Base-by-base conservation (phyloP, 495 filamentous ascomycete genomes). In the Haplographium delicatum region DNA sequence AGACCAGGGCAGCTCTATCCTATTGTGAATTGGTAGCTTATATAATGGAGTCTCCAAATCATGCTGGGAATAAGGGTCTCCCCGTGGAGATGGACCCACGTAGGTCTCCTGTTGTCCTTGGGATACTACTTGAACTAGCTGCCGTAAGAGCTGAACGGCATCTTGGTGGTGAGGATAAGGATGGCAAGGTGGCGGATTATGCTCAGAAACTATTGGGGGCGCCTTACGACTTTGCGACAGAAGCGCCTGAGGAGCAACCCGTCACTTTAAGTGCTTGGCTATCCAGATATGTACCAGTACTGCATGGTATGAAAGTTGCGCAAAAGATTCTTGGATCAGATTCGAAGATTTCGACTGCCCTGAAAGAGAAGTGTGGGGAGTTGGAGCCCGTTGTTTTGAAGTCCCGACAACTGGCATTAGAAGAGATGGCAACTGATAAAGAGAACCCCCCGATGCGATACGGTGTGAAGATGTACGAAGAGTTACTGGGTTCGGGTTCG, bases 1-100 rank as follows among this genome's bases (percentile, higher is more conserved):
- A 42, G 20, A 54, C 50, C 0, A 48, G 43, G 25, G 46, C 54
- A 35, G 55, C 58, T 24, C 24, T 63, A 15, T 24, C 35, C 15
- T 68, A 61, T 69, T 61, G 73, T 0, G 70, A 77, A 56, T 63
- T 73, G 53, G 62, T 81, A 7, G 53, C 77, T 20, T 66, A 69
- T 9, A 33, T 81, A 35, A 68, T 85, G 59, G 73, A 85, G 51
- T 55, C 70, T 0, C 50, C 70, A 19, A 60, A 57, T 6, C 78
- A 81, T 53, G 50, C 55, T n/a, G 58, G 50, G 4, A 30, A 9
- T 20, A 26, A 45, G 10, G 18, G 55, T 13, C 39, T 51, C 9
- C 40, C 59, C 6, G 16, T 47, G 5, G 19, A 42, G 18, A 10
- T 22, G 4, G 68, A 72, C 48, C 66, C 71, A 8, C 65, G 68